Conservation (phyloP, 805 yeast species). For the Kodamaea kaohsiungensis region DNA sequence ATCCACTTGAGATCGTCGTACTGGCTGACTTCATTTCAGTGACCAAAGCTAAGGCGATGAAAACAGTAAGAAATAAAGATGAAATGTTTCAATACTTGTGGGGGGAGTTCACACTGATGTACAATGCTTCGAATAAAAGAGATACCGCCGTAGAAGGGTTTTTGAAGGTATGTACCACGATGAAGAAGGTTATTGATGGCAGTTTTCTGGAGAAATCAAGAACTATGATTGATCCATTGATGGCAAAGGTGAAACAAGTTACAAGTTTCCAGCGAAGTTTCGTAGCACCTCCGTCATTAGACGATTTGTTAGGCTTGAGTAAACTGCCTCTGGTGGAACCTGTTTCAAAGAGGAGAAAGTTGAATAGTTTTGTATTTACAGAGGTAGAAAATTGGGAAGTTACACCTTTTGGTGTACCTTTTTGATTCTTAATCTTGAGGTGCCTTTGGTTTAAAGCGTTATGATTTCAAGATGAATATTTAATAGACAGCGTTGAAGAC, state of each 20-base stretch:
- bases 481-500: no score
- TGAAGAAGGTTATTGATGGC: not conserved
- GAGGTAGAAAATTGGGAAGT: constrained; percentile 47
- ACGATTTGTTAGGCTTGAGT: constrained; percentile 27
- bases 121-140: not conserved
- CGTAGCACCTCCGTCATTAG: constrained; percentile 19
- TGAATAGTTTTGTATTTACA: constrained; percentile 29
- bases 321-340: constrained; percentile 6
- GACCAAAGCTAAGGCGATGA: not conserved
- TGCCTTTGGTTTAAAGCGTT: no score
- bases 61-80: not conserved
- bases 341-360: constrained; percentile 16
- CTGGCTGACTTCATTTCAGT: not conserved
- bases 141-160: constrained; percentile 3
- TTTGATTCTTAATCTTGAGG: not conserved
- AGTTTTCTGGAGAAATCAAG: constrained; percentile 1
- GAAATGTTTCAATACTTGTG: constrained; percentile 1
- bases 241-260: constrained; percentile 3
- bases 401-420: constrained; percentile 50
- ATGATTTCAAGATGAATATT: no score
- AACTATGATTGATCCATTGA: not conserved
- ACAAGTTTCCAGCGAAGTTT: constrained; percentile 7
- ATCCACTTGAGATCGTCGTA: not conserved
- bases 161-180: not conserved
- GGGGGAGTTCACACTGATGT: constrained; percentile 1